Evolutionary conservation across 371 early-diverging fungal genomes (phyloP).

Genomic region (Apophysomyces trapeziformis): DNA sequence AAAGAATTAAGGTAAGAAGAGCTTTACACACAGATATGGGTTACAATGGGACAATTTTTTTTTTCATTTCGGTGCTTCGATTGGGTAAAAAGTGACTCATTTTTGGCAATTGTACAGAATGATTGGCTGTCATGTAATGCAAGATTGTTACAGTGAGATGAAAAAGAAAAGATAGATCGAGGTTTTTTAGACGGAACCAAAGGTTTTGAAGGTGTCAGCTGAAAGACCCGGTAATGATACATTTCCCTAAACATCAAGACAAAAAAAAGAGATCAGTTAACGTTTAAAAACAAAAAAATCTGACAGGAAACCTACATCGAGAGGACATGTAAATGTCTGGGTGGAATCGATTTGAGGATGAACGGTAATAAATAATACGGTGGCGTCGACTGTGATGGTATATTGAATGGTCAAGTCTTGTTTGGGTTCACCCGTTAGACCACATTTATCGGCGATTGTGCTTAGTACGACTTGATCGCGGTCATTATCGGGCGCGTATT

Average conservation of each 20-base stretch:
- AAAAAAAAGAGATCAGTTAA: not conserved
- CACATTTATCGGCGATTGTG: slow-evolving; percentile 53
- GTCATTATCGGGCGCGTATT: slow-evolving; percentile 41
- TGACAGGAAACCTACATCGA: slow-evolving; percentile 28
- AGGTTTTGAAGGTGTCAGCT: too few species aligned
- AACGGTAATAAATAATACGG: slow-evolving; percentile 43
- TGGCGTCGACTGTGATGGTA: slow-evolving; percentile 36
- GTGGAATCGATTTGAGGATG: slow-evolving; percentile 38
- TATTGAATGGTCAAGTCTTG: slow-evolving; percentile 41
- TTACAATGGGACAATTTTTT: not conserved
- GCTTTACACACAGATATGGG: too few species aligned
- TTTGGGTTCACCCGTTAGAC: slow-evolving; percentile 33
- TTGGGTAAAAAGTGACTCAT: slow-evolving; percentile 18
- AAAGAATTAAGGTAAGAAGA: too few species aligned
- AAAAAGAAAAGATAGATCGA: not conserved
- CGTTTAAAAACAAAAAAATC: not conserved
- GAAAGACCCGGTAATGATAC: slow-evolving; percentile 7
- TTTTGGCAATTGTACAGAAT: slow-evolving; percentile 4
- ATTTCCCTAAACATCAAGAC: not conserved
- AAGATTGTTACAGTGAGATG: not conserved
- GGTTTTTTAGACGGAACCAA: not conserved
- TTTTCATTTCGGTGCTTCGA: slow-evolving; percentile 9
- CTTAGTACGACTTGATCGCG: slow-evolving; percentile 43
- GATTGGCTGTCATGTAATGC: slow-evolving; percentile 4
- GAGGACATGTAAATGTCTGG: slow-evolving; percentile 46